Evolutionary conservation across 2,329 filamentous ascomycete species (phyloP).

Genomic region (Karstenula rhodostoma): DNA sequence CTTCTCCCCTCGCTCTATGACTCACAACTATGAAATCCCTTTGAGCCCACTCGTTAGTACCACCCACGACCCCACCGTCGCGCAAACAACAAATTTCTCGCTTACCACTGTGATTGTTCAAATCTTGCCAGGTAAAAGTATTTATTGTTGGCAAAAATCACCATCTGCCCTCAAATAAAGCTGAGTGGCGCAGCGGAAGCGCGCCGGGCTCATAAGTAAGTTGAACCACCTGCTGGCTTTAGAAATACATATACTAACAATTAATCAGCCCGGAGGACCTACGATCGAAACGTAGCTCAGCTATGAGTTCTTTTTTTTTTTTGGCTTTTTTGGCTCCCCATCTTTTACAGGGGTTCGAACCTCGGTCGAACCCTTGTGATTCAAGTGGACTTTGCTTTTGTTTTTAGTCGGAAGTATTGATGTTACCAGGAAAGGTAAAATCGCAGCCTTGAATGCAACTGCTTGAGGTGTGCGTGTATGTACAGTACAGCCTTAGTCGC

Average conservation of each 20-base stretch:
- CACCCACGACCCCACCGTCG: neutral
- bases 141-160: neutral
- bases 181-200: constrained; percentile 47
- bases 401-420: no score
- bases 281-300: constrained; percentile 37
- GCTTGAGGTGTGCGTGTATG: no score
- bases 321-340: neutral
- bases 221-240: no score
- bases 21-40: constrained; percentile 1
- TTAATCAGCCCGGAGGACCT: neutral
- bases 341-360: neutral
- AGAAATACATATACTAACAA: neutral
- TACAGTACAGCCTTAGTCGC: no score
- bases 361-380: no score
- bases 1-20: neutral
- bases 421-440: no score
- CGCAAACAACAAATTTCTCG: neutral
- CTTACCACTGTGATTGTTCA: neutral
- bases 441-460: no score
- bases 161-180: constrained; percentile 29
- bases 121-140: neutral
- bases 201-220: constrained; percentile 32
- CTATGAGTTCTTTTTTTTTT: constrained; percentile 20
- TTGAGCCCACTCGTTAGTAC: neutral
- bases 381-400: neutral